phyloP scores from a whole-genome alignment of 305 asterid genomes.

The Fraxinus nigra region DNA sequence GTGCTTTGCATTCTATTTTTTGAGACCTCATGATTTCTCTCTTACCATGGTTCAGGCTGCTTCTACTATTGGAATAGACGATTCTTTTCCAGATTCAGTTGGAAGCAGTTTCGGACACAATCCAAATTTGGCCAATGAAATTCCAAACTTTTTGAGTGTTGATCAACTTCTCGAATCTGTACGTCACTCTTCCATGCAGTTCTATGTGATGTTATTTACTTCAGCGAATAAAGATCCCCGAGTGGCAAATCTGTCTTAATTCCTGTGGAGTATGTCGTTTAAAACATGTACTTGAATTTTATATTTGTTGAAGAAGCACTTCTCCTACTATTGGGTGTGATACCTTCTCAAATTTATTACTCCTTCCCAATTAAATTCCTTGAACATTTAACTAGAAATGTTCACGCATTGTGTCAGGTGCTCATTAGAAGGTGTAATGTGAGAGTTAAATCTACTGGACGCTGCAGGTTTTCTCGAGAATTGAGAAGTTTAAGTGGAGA shows the following conservation, averaged over 20 bases:
- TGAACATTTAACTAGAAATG: background rate
- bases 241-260: background rate
- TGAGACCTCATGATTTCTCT: constrained; percentile 14
- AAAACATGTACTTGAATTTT: background rate
- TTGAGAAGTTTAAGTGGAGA: background rate
- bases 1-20: background rate
- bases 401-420: background rate
- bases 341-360: background rate
- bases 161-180: constrained; percentile 82
- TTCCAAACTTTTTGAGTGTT: constrained; percentile 59
- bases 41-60: constrained; percentile 37
- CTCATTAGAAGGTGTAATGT: background rate
- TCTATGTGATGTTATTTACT: background rate
- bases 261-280: background rate
- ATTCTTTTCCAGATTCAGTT: constrained; percentile 35
- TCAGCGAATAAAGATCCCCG: background rate
- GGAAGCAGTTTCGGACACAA: constrained; percentile 33
- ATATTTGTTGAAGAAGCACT: background rate
- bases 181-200: constrained; percentile 30
- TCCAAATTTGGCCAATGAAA: constrained; percentile 39
- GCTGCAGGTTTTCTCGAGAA: background rate
- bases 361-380: background rate
- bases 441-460: background rate
- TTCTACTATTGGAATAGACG: constrained; percentile 40
- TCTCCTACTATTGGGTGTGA: background rate